These are phyloP conservation scores for Cutaneotrichosporon cavernicola DNA, from an alignment of 1,284 basidiomycete species.

Conservation along the genomic window DNA sequence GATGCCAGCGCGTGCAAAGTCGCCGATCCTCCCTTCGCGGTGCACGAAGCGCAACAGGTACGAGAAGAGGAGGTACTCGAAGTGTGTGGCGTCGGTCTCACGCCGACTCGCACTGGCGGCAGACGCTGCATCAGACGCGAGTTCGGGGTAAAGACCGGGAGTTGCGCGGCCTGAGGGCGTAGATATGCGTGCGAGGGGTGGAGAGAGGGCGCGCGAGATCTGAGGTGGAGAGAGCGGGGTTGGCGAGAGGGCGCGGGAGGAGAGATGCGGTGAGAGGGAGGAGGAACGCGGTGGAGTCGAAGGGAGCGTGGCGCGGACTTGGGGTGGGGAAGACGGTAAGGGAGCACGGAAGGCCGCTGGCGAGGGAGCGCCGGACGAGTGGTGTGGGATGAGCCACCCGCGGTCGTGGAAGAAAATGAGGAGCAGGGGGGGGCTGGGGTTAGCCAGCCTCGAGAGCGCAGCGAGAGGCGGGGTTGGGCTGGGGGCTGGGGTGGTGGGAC, in stretches of 20 bases:
- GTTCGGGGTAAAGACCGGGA: not conserved
- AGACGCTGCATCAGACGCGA: constrained; percentile 55
- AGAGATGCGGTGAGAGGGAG: not conserved
- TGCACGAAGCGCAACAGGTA: constrained; percentile 94
- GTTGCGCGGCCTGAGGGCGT: not conserved
- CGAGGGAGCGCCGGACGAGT: constrained; percentile 22
- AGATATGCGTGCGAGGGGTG: not conserved
- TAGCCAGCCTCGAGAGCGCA: not conserved
- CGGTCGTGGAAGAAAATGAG: constrained; percentile 97
- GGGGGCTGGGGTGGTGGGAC: not conserved
- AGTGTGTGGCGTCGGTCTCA: constrained; percentile 55
- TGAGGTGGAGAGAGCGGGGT: not conserved
- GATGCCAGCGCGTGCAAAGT: constrained; percentile 87
- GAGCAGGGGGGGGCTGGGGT: constrained; percentile 67
- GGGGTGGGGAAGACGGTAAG: not conserved
- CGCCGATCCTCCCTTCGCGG: constrained; percentile 88
- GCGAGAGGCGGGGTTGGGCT: not conserved
- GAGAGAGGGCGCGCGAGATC: constrained; percentile 3
- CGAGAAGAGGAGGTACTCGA: constrained; percentile 91
- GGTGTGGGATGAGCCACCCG: constrained; percentile 38
- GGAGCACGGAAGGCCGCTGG: not conserved
- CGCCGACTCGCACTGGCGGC: constrained; percentile 54
- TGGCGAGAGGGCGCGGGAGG: constrained; percentile 26
- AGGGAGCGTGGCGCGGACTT: not conserved
- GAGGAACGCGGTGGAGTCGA: not conserved